Evolutionary conservation across 164 flowering plant genomes (phyloP).

Genomic region (Santalum album): DNA sequence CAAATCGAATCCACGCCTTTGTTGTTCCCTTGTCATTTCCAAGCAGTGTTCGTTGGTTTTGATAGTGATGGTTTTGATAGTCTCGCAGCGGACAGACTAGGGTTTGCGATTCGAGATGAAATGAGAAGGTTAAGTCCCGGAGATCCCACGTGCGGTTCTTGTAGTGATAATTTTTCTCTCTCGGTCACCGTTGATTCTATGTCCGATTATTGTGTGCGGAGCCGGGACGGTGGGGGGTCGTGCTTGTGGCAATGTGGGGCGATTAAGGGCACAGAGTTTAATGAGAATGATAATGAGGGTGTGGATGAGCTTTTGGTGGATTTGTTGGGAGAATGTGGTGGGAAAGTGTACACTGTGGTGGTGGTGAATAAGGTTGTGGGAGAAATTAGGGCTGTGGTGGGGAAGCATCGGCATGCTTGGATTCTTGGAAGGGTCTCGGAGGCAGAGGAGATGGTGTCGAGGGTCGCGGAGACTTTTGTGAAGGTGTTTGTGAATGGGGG

Average conservation of each 20-base stretch:
- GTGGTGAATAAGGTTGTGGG: slow-evolving; percentile 36
- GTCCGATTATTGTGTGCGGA: slow-evolving; percentile 21
- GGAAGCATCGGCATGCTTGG: slow-evolving; percentile 88
- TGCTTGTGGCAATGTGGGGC: slow-evolving; percentile 48
- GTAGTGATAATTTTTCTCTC: slow-evolving; percentile 39
- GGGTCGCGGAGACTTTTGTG: slow-evolving; percentile 53
- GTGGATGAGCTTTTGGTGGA: slow-evolving; percentile 43
- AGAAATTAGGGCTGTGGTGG: slow-evolving; percentile 53
- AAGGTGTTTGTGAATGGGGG: slow-evolving; percentile 78
- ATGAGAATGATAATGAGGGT: slow-evolving; percentile 26
- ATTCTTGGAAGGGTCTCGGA: slow-evolving; percentile 42
- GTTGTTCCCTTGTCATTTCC: slow-evolving; percentile 64
- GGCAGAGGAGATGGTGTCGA: slow-evolving; percentile 23
- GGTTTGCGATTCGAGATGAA: slow-evolving; percentile 23
- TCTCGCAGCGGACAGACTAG: slow-evolving; percentile 22
- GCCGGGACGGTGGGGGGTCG: slow-evolving; percentile 1
- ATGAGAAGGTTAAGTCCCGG: slow-evolving; percentile 24
- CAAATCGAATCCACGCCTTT: slow-evolving; percentile 36
- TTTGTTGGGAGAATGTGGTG: slow-evolving; percentile 20
- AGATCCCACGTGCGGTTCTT: slow-evolving; percentile 37
- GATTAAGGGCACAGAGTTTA: slow-evolving; percentile 31
- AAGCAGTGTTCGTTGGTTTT: slow-evolving; percentile 47
- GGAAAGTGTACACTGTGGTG: slow-evolving; percentile 55
- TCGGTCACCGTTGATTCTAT: slow-evolving; percentile 43
- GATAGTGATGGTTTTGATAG: slow-evolving; percentile 8